Evolutionary conservation across 768 basidiomycete genomes (phyloP).

Genomic region (Mycena leptocephala): DNA sequence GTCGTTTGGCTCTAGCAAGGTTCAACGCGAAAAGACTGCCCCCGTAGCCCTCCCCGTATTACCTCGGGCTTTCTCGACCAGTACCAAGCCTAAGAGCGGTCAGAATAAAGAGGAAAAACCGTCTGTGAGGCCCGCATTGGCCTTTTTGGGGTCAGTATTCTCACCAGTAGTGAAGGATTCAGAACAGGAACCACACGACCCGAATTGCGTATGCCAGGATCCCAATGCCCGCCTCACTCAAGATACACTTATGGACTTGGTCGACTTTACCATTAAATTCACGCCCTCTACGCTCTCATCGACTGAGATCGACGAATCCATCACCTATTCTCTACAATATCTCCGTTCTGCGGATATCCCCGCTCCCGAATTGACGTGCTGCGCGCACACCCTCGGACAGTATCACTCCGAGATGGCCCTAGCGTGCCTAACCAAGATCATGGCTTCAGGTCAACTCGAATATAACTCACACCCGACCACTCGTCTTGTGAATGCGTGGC

Average conservation of each 20-base stretch:
- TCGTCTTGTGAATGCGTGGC: background rate
- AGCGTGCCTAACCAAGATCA: background rate
- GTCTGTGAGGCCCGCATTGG: background rate
- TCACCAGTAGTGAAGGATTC: background rate
- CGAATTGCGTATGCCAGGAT: constrained; percentile 1
- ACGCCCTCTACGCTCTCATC: background rate
- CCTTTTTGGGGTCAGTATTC: background rate
- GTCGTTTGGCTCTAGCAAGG: background rate
- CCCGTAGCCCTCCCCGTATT: background rate
- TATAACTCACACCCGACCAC: background rate
- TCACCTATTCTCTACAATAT: background rate
- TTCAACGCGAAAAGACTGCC: background rate
- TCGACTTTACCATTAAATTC: background rate
- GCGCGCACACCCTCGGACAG: constrained; percentile 1
- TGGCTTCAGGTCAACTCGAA: background rate
- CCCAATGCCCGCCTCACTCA: background rate
- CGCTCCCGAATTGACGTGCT: background rate
- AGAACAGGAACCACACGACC: background rate
- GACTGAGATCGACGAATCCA: background rate
- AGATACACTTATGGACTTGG: background rate
- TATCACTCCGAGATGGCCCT: background rate
- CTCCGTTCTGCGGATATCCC: background rate
- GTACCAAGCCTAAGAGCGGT: background rate
- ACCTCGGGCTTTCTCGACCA: background rate
- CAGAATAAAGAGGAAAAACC: background rate